Base-by-base conservation (phyloP, 2,329 filamentous ascomycete species). In the Colletotrichum cereale region DNA sequence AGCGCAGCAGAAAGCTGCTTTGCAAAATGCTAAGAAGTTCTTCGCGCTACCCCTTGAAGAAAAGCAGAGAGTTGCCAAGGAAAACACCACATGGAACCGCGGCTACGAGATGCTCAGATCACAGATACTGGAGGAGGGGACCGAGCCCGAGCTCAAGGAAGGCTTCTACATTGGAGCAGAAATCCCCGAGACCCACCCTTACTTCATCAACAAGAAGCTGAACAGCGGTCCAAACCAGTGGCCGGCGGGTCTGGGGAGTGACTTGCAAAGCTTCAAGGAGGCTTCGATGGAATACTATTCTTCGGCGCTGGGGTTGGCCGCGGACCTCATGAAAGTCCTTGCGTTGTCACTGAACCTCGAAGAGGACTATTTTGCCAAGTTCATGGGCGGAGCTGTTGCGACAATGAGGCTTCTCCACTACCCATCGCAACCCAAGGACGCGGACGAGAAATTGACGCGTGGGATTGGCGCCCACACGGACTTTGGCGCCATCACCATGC, bases 401-500 rank as follows among this genome's bases (percentile, higher is more conserved):
- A 83, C 82, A 21, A 79, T 85, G 74, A 79, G 84, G 34, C 74
- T 88, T 55, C 81, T 88, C 16, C 85, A 87, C 74, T 88, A 88
- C 74, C 85, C 85, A 2, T 81, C 84, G 0, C 82, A 82, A 67
- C 79, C 78, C 2, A 73, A 77, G 0, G 80, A 82, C 26, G 75
- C 73, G 6, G 77, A 81, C 36, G 76, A 78, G 58, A 78, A 77
- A 52, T 77, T 80, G 75, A 76, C 78, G 75, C 52, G 82, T 74
- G 65, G 83, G 78, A 80, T 82, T 2, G 86, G 86, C 0, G 86
- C 85, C 3, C 88, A 88, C 73, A 87, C 86, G 0, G 88, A 88
- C 74, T 89, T 87, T 73, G 86, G 87, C n/a, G 84, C 84, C 57
- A 84, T 89, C 55, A 89, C 88, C 0, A 80, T 89, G 38, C 83